phyloP scores from a whole-genome alignment of 768 basidiomycete genomes.

The Hypsizygus marmoreus region DNA sequence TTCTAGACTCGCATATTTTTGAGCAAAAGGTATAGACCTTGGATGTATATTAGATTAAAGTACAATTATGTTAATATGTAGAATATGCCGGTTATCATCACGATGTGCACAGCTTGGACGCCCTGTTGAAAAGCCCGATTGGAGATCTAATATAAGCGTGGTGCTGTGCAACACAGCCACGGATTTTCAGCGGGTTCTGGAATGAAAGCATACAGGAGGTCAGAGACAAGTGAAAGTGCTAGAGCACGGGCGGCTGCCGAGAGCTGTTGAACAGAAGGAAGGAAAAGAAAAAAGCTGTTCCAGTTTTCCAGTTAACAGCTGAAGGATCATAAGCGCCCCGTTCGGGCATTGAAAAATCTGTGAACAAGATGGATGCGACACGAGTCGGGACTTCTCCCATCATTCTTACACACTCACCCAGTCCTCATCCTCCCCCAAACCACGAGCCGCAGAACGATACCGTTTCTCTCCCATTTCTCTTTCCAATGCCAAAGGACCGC shows the following conservation, averaged over 20 bases:
- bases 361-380: constrained; percentile 24
- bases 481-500: constrained; percentile 38
- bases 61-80: constrained; percentile 5
- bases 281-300: constrained; percentile 10
- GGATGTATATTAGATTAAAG: constrained; percentile 19
- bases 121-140: constrained; percentile 20
- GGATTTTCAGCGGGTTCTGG: constrained; percentile 12
- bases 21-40: constrained; percentile 31
- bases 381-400: constrained; percentile 29
- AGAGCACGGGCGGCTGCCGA: too few species aligned
- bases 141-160: constrained; percentile 31
- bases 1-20: constrained; percentile 75
- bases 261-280: constrained; percentile 1
- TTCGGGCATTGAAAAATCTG: constrained; percentile 26
- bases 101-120: constrained; percentile 33
- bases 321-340: constrained; percentile 15
- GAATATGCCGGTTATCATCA: constrained; percentile 21
- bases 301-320: constrained; percentile 8
- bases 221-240: not conserved
- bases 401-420: constrained; percentile 25
- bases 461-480: constrained; percentile 22
- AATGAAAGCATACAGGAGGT: constrained; percentile 3
- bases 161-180: constrained; percentile 47
- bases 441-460: constrained; percentile 28
- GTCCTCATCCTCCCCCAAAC: constrained; percentile 26